Conservation (phyloP, 2,329 filamentous ascomycete species). For the Aureobasidium sp. region DNA sequence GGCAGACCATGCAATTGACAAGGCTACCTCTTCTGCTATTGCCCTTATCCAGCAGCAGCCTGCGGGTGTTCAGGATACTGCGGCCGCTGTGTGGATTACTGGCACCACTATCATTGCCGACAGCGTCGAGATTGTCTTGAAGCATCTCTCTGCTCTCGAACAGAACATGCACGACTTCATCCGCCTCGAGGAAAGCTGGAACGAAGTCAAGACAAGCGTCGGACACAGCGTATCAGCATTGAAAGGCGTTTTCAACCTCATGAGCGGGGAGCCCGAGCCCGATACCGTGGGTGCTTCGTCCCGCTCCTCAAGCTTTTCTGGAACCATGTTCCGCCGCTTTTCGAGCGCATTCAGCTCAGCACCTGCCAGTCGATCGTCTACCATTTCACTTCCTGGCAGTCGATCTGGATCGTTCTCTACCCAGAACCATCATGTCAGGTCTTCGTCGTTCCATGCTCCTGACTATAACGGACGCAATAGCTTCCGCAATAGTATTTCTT, state of each 20-base stretch:
- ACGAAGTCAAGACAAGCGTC: conserved; percentile 36
- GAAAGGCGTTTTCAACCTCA: conserved; percentile 41
- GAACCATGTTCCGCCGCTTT: conserved; percentile 27
- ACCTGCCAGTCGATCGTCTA: conserved; percentile 20
- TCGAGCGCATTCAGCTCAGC: conserved; percentile 27
- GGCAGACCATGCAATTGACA: conserved; percentile 42
- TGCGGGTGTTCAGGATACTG: conserved; percentile 33
- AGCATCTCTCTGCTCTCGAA: conserved; percentile 36
- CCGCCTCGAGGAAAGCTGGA: conserved; percentile 39
- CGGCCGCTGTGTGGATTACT: conserved; percentile 40
- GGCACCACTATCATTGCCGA: conserved; percentile 41
- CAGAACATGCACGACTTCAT: conserved; percentile 39
- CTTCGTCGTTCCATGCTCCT: conserved; percentile 9
- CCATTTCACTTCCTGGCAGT: conserved; percentile 11
- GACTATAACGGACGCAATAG: conserved; percentile 29
- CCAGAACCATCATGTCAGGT: neutral
- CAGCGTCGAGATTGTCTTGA: conserved; percentile 36
- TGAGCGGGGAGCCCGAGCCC: conserved; percentile 21
- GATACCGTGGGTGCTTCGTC: conserved; percentile 20
- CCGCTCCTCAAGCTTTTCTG: conserved; percentile 24
- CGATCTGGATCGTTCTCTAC: neutral
- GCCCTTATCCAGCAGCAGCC: conserved; percentile 39
- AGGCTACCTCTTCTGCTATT: conserved; percentile 38
- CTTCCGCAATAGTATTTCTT: conserved; percentile 31
- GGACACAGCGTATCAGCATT: conserved; percentile 36